Conservation (phyloP, 2,329 filamentous ascomycete genomes). For the Monosporascus sp. region DNA sequence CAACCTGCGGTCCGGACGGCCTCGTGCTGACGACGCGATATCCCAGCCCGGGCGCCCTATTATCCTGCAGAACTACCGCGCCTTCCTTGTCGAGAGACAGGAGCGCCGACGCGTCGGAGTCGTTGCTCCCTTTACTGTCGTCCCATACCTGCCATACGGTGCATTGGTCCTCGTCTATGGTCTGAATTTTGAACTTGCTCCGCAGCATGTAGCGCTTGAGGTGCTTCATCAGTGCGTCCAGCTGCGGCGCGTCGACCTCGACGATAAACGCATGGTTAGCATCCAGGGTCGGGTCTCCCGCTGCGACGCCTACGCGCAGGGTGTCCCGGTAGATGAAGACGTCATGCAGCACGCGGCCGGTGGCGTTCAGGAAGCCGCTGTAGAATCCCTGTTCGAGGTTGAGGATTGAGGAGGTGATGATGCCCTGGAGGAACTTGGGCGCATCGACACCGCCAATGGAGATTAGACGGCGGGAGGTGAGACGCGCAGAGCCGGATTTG, state of each 20-base stretch:
- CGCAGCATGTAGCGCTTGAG: constrained; percentile 82
- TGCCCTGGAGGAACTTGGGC: constrained; percentile 79
- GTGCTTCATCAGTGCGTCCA: constrained; percentile 59
- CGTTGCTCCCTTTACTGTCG: constrained; percentile 26
- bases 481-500: constrained; percentile 42
- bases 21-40: constrained; percentile 40
- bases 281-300: constrained; percentile 8
- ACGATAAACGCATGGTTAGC: constrained; percentile 59
- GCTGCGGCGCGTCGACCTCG: constrained; percentile 72
- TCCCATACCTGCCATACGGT: constrained; percentile 73
- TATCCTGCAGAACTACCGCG: constrained; percentile 41
- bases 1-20: constrained; percentile 24
- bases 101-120: constrained; percentile 1
- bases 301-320: constrained; percentile 21
- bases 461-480: constrained; percentile 74
- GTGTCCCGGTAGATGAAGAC: constrained; percentile 76
- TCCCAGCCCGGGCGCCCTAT: constrained; percentile 52
- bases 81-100: constrained; percentile 1
- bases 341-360: constrained; percentile 80
- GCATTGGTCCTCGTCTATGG: constrained; percentile 60
- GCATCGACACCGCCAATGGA: constrained; percentile 75
- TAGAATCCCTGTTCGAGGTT: constrained; percentile 55
- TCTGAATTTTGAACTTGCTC: constrained; percentile 66
- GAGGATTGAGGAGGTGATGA: constrained; percentile 70
- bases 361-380: constrained; percentile 78